phyloP scores from a whole-genome alignment of 1,139 yeast species.

The Scheffersomyces titani region DNA sequence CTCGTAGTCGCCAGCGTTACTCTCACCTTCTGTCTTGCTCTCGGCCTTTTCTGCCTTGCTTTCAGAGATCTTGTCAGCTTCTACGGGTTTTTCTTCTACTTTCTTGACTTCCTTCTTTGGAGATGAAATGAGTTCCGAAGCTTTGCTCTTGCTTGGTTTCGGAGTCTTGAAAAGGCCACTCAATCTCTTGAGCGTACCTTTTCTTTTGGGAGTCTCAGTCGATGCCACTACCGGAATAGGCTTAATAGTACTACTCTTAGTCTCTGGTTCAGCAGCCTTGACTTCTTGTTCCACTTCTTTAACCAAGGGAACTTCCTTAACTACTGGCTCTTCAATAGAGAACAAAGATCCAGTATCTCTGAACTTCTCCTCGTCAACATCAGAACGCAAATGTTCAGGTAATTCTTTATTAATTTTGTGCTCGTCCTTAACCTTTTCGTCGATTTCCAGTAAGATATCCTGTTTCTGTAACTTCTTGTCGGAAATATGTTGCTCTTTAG shows the following conservation, averaged over 20 bases:
- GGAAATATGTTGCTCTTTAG: slow-evolving; percentile 29
- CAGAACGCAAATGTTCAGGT: slow-evolving; percentile 53
- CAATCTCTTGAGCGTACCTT: slow-evolving; percentile 12
- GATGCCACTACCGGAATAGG: slow-evolving; percentile 12
- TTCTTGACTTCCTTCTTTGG: neutral
- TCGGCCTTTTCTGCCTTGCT: neutral
- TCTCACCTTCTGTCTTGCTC: slow-evolving; percentile 4
- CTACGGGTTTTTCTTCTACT: slow-evolving; percentile 1
- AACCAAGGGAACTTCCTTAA: slow-evolving; percentile 21
- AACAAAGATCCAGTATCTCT: slow-evolving; percentile 45
- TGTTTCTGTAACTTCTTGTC: slow-evolving; percentile 35
- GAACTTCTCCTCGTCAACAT: slow-evolving; percentile 41
- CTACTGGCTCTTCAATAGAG: slow-evolving; percentile 22
- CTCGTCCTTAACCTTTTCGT: slow-evolving; percentile 41
- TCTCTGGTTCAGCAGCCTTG: slow-evolving; percentile 18
- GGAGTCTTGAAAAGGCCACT: slow-evolving; percentile 11
- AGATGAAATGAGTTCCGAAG: neutral
- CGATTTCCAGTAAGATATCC: slow-evolving; percentile 33
- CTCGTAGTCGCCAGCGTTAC: slow-evolving; percentile 15
- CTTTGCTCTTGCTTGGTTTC: slow-evolving; percentile 1
- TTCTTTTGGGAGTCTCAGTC: slow-evolving; percentile 9
- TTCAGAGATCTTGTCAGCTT: slow-evolving; percentile 2
- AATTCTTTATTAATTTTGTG: slow-evolving; percentile 48
- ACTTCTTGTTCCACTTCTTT: slow-evolving; percentile 17
- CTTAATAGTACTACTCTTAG: slow-evolving; percentile 9